These are phyloP conservation scores for Polychytrium aggregatum DNA, from an alignment of 192 early-diverging fungal species.

Conservation along the genomic window DNA sequence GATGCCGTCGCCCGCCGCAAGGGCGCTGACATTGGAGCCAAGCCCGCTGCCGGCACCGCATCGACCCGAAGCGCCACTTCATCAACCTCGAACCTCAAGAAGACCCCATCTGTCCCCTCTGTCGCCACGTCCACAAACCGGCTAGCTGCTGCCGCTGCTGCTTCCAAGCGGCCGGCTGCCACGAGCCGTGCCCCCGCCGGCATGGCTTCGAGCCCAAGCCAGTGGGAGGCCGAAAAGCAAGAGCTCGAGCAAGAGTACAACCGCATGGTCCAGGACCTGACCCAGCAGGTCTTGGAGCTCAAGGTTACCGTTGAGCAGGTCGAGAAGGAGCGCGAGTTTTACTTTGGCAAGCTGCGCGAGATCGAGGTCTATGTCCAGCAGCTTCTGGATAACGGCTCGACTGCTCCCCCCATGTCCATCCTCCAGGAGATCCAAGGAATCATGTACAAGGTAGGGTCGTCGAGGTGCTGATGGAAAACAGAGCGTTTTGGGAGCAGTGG, in stretches of 20 bases:
- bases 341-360: slow-evolving; percentile 87
- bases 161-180: slow-evolving; percentile 10
- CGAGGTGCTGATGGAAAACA: slow-evolving; percentile 5
- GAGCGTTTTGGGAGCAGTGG: slow-evolving; percentile 6
- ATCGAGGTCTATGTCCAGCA: slow-evolving; percentile 89
- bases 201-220: slow-evolving; percentile 3
- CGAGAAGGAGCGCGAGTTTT: slow-evolving; percentile 97
- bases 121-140: not conserved
- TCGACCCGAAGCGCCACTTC: not conserved
- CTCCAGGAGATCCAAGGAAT: slow-evolving; percentile 73
- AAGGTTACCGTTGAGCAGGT: slow-evolving; percentile 80
- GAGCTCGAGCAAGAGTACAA: slow-evolving; percentile 41
- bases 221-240: slow-evolving; percentile 4
- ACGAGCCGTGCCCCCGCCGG: slow-evolving; percentile 4
- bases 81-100: not conserved
- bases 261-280: slow-evolving; percentile 61
- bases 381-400: slow-evolving; percentile 42
- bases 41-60: not conserved
- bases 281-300: slow-evolving; percentile 64
- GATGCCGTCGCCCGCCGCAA: slow-evolving; percentile 65
- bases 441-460: slow-evolving; percentile 81
- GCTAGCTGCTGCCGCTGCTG: not conserved
- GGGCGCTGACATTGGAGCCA: slow-evolving; percentile 9
- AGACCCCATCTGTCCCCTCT: slow-evolving; percentile 1
- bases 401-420: slow-evolving; percentile 23